Base-by-base conservation (phyloP, 495 filamentous ascomycete species). In the Xylaria venustula region DNA sequence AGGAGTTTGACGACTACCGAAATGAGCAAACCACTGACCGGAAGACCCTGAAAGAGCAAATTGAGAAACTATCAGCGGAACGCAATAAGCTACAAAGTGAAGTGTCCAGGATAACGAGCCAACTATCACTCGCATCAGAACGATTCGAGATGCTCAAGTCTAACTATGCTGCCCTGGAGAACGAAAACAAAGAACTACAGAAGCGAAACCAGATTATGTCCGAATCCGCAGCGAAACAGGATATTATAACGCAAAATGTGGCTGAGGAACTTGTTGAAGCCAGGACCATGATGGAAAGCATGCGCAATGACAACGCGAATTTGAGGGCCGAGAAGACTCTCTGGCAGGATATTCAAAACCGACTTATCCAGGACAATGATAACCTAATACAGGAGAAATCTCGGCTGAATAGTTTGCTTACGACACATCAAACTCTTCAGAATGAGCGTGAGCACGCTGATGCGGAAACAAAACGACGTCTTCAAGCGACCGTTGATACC, bases 201-300 rank as follows among this genome's bases (percentile, higher is more conserved):
- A 92, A 90, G 75, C 83, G 92, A 32, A 87, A 84, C 28, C 85
- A 91, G 54, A 71, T 79, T 3, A 74, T 95, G 57, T 86, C 90
- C 0, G 93, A 98, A 64, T 86, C 83, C 42, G 88, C 90, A 12
- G 91, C 91, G 22, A 93, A 91, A 69, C 92, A 96, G 65, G 94
- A 99, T 58, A 75, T 97, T 34, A 85, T 84, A 40, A 93, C 88
- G 12, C 94, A 97, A 65, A 91, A 97, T 74, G 88, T 91, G 46
- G 90, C 91, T 0, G 95, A 99, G 75, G 93, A 99, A 65, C 81
- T 97, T 0, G 86, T 97, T 8, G 94, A 96, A 71, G 86, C 88
- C 1, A 89, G 88, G 64, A 89, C 86, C 58, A 72, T 93, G 36
- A 77, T 87, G 9, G 93, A 98, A 65, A 92, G 90, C 66, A 83